A percentile compares a stretch with the other conserved stretches of the same genome.
Evolutionary conservation across 2,329 filamentous ascomycete species (phyloP).

Genomic region (Metarhizium humberi): DNA sequence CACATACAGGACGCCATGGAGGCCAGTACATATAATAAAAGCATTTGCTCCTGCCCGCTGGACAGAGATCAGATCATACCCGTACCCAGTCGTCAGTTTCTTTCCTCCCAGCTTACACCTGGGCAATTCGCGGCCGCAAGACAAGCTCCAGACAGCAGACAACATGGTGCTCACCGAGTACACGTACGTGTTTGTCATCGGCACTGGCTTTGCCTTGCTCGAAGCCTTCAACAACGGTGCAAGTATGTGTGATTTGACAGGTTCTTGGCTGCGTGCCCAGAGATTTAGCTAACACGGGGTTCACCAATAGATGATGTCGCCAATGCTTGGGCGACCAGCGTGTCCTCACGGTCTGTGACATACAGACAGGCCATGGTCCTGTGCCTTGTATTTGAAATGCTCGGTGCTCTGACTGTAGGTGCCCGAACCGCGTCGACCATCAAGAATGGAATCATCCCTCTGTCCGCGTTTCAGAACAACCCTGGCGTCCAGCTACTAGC

Average conservation of each 20-base stretch:
- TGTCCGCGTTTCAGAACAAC: slow-evolving; percentile 45
- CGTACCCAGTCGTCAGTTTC: too few relatives aligned
- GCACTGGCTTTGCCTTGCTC: slow-evolving; percentile 66
- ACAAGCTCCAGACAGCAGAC: not conserved
- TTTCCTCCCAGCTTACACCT: too few relatives aligned
- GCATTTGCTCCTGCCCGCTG: not conserved
- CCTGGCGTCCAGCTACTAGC: slow-evolving; percentile 60
- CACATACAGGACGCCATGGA: not conserved
- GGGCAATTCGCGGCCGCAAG: too few relatives aligned
- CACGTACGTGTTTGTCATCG: slow-evolving; percentile 64
- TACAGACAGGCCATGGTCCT: slow-evolving; percentile 61
- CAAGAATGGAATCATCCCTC: slow-evolving; percentile 68
- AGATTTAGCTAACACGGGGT: not conserved
- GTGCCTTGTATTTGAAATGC: slow-evolving; percentile 57
- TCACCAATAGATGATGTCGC: slow-evolving; percentile 61
- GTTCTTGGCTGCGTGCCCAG: not conserved
- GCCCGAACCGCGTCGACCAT: slow-evolving; percentile 66
- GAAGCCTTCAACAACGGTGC: slow-evolving; percentile 74
- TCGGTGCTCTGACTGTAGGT: slow-evolving; percentile 57
- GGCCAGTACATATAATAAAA: not conserved
- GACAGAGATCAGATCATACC: not conserved
- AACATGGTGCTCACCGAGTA: slow-evolving; percentile 53
- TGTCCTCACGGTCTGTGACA: slow-evolving; percentile 46
- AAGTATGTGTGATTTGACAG: slow-evolving; percentile 45
- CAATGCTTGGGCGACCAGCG: slow-evolving; percentile 69